These are phyloP conservation scores for Arachis monticola DNA, from an alignment of 331 rosid genomes.

Conservation along the genomic window DNA sequence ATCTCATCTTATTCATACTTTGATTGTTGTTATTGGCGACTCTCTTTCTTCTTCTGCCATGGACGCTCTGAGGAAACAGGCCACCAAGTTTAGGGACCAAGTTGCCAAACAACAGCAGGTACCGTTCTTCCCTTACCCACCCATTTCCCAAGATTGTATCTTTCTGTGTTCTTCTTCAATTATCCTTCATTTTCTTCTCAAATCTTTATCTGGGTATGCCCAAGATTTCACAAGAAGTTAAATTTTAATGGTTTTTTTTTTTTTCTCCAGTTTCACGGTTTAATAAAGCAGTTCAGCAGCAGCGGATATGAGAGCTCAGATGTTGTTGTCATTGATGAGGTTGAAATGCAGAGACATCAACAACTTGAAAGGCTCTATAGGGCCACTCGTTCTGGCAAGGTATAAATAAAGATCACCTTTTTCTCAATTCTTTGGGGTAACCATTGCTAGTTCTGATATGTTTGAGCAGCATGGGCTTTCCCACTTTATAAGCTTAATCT, in stretches of 20 bases:
- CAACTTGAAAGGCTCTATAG: conserved; percentile 82
- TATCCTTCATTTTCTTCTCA: conserved; percentile 2
- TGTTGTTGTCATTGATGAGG: conserved; percentile 90
- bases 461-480: conserved; percentile 27
- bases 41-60: conserved; percentile 39
- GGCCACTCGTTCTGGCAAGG: conserved; percentile 94
- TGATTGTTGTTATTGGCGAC: neutral
- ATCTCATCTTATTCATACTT: conserved; percentile 32
- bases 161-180: conserved; percentile 1
- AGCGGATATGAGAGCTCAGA: conserved; percentile 93
- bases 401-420: conserved; percentile 29
- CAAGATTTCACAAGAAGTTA: neutral
- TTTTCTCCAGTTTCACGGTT: conserved; percentile 58
- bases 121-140: conserved; percentile 23
- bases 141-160: conserved; percentile 16
- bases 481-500: neutral
- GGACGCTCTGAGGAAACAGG: conserved; percentile 93
- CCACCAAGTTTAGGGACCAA: conserved; percentile 83
- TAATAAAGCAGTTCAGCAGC: conserved; percentile 84
- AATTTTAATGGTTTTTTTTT: neutral
- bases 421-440: conserved; percentile 11
- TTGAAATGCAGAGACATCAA: conserved; percentile 96
- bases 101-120: conserved; percentile 94
- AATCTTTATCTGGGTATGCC: conserved; percentile 27
- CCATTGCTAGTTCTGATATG: conserved; percentile 23